Conservation (phyloP, 371 early-diverging fungal genomes). For the Syncephalastrum sp. region DNA sequence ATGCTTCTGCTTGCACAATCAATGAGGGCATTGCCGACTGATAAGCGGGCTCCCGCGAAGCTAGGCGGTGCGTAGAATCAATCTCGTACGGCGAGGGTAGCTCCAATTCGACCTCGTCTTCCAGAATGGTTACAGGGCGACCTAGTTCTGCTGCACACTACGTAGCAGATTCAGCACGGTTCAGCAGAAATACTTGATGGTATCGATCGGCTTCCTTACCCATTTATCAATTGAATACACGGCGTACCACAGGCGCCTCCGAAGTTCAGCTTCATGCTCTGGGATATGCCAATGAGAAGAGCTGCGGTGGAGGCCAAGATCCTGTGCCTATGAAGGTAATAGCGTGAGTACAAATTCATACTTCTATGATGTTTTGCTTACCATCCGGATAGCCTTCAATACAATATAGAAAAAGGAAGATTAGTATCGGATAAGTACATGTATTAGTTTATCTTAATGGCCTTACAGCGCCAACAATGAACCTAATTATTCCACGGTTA, state of each 20-base stretch:
- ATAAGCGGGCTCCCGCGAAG: background rate
- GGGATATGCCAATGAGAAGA: constrained; percentile 41
- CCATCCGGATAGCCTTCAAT: constrained; percentile 30
- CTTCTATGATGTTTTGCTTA: constrained; percentile 4
- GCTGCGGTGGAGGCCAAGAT: constrained; percentile 31
- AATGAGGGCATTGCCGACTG: constrained; percentile 12
- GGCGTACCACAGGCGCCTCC: constrained; percentile 42
- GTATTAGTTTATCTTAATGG: background rate
- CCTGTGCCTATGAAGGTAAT: constrained; percentile 18
- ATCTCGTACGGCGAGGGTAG: constrained; percentile 39
- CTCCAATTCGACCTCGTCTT: constrained; percentile 42
- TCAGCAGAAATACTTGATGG: background rate
- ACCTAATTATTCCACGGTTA: constrained; percentile 1
- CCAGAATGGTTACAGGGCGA: constrained; percentile 29
- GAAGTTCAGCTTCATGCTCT: constrained; percentile 36
- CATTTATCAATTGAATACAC: constrained; percentile 40
- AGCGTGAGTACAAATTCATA: background rate
- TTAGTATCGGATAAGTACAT: background rate
- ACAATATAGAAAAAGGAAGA: background rate
- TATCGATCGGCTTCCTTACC: constrained; percentile 14
- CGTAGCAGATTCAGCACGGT: too few relatives aligned
- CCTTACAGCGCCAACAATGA: constrained; percentile 14
- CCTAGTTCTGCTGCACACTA: constrained; percentile 32
- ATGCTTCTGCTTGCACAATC: constrained; percentile 20
- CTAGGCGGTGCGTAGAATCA: constrained; percentile 6